Evolutionary conservation across 2,329 filamentous ascomycete species (phyloP).

Genomic region (Aspergillus jensenii): DNA sequence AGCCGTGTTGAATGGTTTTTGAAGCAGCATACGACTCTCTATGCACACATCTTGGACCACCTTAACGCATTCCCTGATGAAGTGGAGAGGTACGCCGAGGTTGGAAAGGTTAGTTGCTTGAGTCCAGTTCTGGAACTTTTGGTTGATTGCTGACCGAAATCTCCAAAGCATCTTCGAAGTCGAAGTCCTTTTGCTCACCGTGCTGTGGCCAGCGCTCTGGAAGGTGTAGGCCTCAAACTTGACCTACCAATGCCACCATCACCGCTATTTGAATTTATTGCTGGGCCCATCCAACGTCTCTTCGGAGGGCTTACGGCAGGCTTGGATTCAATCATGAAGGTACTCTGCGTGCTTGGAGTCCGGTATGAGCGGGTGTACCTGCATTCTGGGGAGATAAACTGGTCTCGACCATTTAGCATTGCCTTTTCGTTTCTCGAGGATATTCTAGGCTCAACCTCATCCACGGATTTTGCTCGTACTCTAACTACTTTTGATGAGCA

Average conservation of each 20-base stretch:
- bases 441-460: slow-evolving; percentile 30
- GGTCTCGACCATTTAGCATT: slow-evolving; percentile 34
- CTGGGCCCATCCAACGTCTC: slow-evolving; percentile 38
- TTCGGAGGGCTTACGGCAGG: slow-evolving; percentile 33
- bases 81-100: slow-evolving; percentile 31
- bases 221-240: slow-evolving; percentile 12
- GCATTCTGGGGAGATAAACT: slow-evolving; percentile 35
- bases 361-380: slow-evolving; percentile 37
- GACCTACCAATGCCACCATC: slow-evolving; percentile 11
- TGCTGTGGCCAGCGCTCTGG: slow-evolving; percentile 29
- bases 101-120: slow-evolving; percentile 34
- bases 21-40: slow-evolving; percentile 37
- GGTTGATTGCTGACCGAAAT: slow-evolving; percentile 1
- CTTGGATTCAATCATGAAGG: slow-evolving; percentile 35
- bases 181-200: slow-evolving; percentile 41
- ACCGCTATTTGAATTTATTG: slow-evolving; percentile 36
- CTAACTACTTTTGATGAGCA: slow-evolving; percentile 31
- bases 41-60: slow-evolving; percentile 33
- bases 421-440: slow-evolving; percentile 35
- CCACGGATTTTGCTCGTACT: slow-evolving; percentile 32
- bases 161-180: slow-evolving; percentile 33
- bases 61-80: slow-evolving; percentile 34
- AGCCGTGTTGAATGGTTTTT: slow-evolving; percentile 40
- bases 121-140: neutral
- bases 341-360: slow-evolving; percentile 35